Percentiles rank a stretch among this genome's conserved stretches.
phyloP scores from a whole-genome alignment of 805 yeast species.

The Yarrowia bubula region DNA sequence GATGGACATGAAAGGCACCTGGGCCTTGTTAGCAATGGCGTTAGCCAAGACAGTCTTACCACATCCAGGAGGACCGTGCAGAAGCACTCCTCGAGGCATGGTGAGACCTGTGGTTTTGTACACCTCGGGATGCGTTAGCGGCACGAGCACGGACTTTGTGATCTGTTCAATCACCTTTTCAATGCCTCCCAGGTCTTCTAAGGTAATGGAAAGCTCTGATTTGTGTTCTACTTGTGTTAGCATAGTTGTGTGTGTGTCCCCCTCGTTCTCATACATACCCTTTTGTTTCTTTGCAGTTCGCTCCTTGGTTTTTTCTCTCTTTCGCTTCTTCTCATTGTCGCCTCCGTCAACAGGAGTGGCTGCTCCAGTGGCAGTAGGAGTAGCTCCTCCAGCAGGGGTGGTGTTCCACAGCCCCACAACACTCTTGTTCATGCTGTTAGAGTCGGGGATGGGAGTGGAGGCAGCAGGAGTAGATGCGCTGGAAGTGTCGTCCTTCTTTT shows the following conservation, averaged over 20 bases:
- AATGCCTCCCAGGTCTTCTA: slow-evolving; percentile 85
- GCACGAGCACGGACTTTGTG: slow-evolving; percentile 87
- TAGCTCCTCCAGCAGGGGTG: slow-evolving; percentile 30
- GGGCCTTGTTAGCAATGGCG: slow-evolving; percentile 91
- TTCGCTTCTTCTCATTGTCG: slow-evolving; percentile 27
- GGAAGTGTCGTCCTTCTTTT: slow-evolving; percentile 3
- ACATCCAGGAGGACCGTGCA: slow-evolving; percentile 99
- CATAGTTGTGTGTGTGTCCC: neutral
- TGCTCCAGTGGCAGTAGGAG: slow-evolving; percentile 27
- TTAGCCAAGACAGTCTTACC: slow-evolving; percentile 97
- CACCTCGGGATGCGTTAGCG: slow-evolving; percentile 90
- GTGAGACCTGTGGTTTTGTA: slow-evolving; percentile 84
- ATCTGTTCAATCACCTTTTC: slow-evolving; percentile 80
- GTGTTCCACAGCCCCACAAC: slow-evolving; percentile 68
- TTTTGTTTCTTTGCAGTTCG: slow-evolving; percentile 27
- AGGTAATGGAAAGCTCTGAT: slow-evolving; percentile 54
- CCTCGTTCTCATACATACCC: slow-evolving; percentile 27
- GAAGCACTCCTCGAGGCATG: slow-evolving; percentile 87
- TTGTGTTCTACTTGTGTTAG: slow-evolving; percentile 46
- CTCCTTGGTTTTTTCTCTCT: slow-evolving; percentile 29
- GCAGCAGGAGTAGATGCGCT: slow-evolving; percentile 9
- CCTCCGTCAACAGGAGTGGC: slow-evolving; percentile 9
- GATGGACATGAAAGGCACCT: slow-evolving; percentile 85
- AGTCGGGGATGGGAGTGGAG: slow-evolving; percentile 5
- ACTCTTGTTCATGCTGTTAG: slow-evolving; percentile 58